Conservation (phyloP, 2,329 filamentous ascomycete species). For the Penicillium palitans region DNA sequence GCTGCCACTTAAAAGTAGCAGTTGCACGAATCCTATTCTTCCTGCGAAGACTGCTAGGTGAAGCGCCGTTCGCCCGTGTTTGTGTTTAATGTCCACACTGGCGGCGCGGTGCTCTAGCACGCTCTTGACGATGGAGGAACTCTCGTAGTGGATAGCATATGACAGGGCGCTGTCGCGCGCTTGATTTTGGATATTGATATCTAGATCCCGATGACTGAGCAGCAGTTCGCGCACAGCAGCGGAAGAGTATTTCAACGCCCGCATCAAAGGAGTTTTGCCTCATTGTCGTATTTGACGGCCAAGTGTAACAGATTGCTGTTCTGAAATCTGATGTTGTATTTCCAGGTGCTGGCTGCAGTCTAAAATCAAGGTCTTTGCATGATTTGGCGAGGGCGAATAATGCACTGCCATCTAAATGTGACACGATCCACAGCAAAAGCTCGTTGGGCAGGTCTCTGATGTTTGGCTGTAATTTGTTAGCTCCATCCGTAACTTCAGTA, state of each 20-base stretch:
- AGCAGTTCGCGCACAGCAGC: not conserved
- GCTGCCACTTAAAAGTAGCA: no score
- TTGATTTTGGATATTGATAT: constrained; percentile 6
- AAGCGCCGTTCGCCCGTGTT: no score
- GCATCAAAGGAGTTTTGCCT: constrained; percentile 4
- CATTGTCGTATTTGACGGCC: constrained; percentile 7
- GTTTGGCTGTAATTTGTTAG: not conserved
- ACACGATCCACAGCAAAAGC: not conserved
- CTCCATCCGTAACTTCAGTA: not conserved
- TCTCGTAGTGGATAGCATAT: not conserved
- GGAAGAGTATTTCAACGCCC: constrained; percentile 4
- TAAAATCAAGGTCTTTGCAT: not conserved
- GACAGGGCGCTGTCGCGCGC: constrained; percentile 2
- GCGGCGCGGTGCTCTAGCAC: no score
- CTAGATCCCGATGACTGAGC: not conserved
- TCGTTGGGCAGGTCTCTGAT: not conserved
- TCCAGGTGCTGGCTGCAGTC: not conserved
- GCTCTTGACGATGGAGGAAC: no score
- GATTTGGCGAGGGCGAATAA: not conserved
- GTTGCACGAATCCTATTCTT: no score
- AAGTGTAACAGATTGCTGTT: constrained; percentile 9
- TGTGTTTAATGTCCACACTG: no score
- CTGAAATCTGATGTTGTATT: constrained; percentile 5
- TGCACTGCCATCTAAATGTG: constrained; percentile 1
- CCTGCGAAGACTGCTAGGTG: no score